A percentile compares a stretch with the other conserved stretches of the same genome.
Conservation (phyloP, 805 yeast species). For the Brettanomyces naardenensis region DNA sequence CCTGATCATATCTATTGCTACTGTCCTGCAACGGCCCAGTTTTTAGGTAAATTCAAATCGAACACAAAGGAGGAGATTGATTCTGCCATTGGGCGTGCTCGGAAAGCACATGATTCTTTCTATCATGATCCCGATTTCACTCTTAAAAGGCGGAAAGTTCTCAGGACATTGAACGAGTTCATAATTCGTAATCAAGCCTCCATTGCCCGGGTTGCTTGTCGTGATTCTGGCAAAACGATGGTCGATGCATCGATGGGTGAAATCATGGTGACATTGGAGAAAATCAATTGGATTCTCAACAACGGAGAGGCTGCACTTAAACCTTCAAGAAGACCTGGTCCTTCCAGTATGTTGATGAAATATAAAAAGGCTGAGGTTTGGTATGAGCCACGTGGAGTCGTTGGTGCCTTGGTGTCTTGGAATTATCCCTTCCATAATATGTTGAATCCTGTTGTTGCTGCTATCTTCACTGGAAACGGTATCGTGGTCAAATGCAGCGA, state of each 20-base stretch:
- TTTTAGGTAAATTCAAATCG: constrained; percentile 62
- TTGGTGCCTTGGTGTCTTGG: constrained; percentile 92
- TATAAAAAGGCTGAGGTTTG: constrained; percentile 91
- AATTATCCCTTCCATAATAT: constrained; percentile 95
- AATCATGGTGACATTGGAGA: constrained; percentile 90
- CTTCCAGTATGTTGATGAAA: constrained; percentile 75
- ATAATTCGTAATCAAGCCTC: constrained; percentile 76
- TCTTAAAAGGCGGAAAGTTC: constrained; percentile 56
- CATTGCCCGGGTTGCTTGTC: constrained; percentile 85
- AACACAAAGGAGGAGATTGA: constrained; percentile 69
- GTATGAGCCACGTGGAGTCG: constrained; percentile 88
- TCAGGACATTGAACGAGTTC: constrained; percentile 63
- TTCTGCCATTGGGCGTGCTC: constrained; percentile 43
- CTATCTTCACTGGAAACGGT: constrained; percentile 86
- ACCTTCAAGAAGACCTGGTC: constrained; percentile 77
- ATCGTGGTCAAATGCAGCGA: constrained; percentile 92
- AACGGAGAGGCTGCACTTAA: constrained; percentile 71
- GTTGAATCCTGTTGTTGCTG: constrained; percentile 86
- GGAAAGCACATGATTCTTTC: constrained; percentile 47
- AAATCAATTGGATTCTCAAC: constrained; percentile 79
- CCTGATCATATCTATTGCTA: constrained; percentile 70
- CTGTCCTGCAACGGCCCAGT: constrained; percentile 96
- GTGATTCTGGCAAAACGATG: constrained; percentile 95
- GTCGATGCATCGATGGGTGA: constrained; percentile 96
- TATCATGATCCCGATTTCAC: constrained; percentile 42